Evolutionary conservation across 129 eudicot genomes (phyloP).

Genomic region (Saussurea involucrata): DNA sequence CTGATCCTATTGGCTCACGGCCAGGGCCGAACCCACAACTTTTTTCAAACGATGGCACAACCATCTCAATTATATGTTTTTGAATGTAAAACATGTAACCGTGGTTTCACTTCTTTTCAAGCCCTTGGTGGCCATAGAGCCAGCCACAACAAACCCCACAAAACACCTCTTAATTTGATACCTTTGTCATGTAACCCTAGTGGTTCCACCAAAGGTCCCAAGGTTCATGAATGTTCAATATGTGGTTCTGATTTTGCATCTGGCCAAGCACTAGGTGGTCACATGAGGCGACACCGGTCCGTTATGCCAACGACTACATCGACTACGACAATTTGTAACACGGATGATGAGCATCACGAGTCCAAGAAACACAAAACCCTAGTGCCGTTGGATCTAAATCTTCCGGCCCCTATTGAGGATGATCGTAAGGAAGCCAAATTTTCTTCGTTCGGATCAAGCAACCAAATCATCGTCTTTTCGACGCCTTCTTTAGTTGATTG

Average conservation of each 20-base stretch:
- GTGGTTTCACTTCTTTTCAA: slow-evolving; percentile 39
- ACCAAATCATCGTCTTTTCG: slow-evolving; percentile 56
- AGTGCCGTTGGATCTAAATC: slow-evolving; percentile 58
- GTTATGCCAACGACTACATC: slow-evolving; percentile 2
- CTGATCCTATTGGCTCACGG: slow-evolving; percentile 38
- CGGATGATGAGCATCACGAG: slow-evolving; percentile 10
- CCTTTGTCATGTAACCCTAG: slow-evolving; percentile 14
- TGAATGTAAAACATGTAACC: slow-evolving; percentile 42
- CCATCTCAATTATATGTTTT: slow-evolving; percentile 13
- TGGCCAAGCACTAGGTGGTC: slow-evolving; percentile 53
- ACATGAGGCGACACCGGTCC: slow-evolving; percentile 52
- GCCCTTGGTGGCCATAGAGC: slow-evolving; percentile 63
- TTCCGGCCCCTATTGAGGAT: slow-evolving; percentile 70
- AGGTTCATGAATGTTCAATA: slow-evolving; percentile 41
- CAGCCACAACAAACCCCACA: slow-evolving; percentile 40
- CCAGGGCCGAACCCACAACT: background rate
- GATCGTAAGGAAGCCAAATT: slow-evolving; percentile 37
- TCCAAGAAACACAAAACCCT: slow-evolving; percentile 33
- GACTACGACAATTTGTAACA: background rate
- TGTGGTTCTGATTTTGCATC: slow-evolving; percentile 41
- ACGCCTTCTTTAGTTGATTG: slow-evolving; percentile 61
- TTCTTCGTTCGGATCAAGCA: slow-evolving; percentile 33
- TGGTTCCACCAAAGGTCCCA: slow-evolving; percentile 24
- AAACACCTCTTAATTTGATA: background rate
- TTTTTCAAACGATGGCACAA: background rate